Conservation (phyloP, 2,329 filamentous ascomycete species). For the Ophiostoma sp. region DNA sequence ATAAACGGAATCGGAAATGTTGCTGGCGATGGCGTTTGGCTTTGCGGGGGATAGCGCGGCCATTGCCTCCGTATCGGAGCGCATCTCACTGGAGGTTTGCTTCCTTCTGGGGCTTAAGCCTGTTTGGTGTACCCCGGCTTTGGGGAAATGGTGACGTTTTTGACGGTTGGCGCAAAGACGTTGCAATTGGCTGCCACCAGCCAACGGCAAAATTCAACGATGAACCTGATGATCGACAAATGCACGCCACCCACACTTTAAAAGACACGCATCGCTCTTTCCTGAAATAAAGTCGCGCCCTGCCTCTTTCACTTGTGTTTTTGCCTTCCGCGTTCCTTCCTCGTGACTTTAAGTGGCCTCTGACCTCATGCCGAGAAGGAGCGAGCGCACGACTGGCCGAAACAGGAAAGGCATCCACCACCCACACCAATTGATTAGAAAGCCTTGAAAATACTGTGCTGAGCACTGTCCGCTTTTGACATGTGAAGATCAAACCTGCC, state of each 20-base stretch:
- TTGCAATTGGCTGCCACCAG: background rate
- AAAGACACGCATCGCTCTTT: background rate
- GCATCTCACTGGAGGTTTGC: background rate
- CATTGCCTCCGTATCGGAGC: constrained; percentile 9
- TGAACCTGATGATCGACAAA: background rate
- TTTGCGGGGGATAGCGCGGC: background rate
- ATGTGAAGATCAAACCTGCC: constrained; percentile 19
- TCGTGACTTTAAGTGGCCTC: background rate
- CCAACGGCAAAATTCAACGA: background rate
- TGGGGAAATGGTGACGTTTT: background rate
- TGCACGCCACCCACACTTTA: background rate
- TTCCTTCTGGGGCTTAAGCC: background rate
- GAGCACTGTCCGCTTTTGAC: constrained; percentile 16
- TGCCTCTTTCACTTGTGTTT: background rate
- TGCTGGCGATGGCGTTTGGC: background rate
- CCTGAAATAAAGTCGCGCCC: background rate
- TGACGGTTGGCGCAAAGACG: background rate
- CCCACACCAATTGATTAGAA: background rate
- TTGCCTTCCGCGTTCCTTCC: constrained; percentile 7
- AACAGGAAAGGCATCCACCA: constrained; percentile 11
- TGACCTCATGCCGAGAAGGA: constrained; percentile 17
- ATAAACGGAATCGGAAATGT: background rate
- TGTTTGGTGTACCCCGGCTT: background rate
- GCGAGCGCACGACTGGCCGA: constrained; percentile 1
- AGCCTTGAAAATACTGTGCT: background rate